phyloP scores from a whole-genome alignment of 257 asterid species.

The Nicotiana knightiana region DNA sequence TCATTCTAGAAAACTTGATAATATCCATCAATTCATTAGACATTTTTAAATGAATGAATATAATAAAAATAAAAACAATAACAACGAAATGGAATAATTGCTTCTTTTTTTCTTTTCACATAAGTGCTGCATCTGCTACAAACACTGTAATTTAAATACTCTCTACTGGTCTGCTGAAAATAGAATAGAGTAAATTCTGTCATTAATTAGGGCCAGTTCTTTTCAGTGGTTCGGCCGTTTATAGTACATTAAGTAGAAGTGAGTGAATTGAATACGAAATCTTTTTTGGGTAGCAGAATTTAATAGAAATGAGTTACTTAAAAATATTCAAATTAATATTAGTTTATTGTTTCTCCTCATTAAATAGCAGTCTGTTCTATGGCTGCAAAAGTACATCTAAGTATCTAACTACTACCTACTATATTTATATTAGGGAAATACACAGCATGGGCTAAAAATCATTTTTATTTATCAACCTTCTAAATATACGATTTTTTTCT shows the following conservation, averaged over 20 bases:
- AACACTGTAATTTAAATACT: neutral
- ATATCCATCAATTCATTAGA: too few relatives aligned
- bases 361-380: neutral
- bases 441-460: neutral
- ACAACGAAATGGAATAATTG: neutral
- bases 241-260: neutral
- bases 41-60: neutral
- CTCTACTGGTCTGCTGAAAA: neutral
- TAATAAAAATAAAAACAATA: neutral
- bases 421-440: neutral
- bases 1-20: neutral
- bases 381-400: neutral
- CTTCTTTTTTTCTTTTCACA: too few relatives aligned
- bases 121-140: constrained; percentile 2
- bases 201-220: neutral
- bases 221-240: neutral
- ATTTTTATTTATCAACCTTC: neutral
- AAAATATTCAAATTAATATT: neutral
- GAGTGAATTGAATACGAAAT: neutral
- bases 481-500: too few relatives aligned
- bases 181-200: neutral
- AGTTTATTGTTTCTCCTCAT: neutral
- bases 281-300: neutral
- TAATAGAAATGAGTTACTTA: neutral
- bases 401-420: neutral